Evolutionary conservation across 2,329 filamentous ascomycete genomes (phyloP).

Genomic region (Penicillium sp.): DNA sequence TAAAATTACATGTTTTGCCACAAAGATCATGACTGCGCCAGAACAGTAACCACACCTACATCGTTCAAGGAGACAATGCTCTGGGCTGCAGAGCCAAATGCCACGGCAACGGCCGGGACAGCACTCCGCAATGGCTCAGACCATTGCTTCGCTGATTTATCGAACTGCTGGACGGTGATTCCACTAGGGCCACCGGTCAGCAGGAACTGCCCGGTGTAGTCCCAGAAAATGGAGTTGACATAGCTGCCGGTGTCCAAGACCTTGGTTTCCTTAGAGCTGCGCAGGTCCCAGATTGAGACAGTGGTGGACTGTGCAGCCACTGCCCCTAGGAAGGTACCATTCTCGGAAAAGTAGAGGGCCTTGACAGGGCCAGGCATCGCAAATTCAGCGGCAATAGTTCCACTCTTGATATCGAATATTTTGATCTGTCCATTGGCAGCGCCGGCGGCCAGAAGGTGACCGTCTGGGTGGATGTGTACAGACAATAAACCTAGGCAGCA

Average conservation of each 20-base stretch:
- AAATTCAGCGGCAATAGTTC: conserved; percentile 72
- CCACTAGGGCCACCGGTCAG: conserved; percentile 75
- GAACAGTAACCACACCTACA: conserved; percentile 69
- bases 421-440: conserved; percentile 76
- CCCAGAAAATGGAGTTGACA: conserved; percentile 77
- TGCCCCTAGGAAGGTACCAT: conserved; percentile 91
- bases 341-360: conserved; percentile 83
- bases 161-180: conserved; percentile 82
- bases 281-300: conserved; percentile 84
- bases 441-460: conserved; percentile 85
- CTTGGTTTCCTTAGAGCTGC: conserved; percentile 77
- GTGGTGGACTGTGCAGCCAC: conserved; percentile 70
- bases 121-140: conserved; percentile 76
- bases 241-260: conserved; percentile 76
- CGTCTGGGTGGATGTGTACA: conserved; percentile 89
- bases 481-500: conserved; percentile 60
- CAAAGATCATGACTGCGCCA: conserved; percentile 52
- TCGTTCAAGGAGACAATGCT: conserved; percentile 69
- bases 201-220: conserved; percentile 91
- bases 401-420: conserved; percentile 80
- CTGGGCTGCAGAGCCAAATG: conserved; percentile 72
- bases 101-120: conserved; percentile 65
- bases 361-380: conserved; percentile 62
- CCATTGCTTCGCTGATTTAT: conserved; percentile 83
- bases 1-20: conserved; percentile 24